Base-by-base conservation (phyloP, 2,329 filamentous ascomycete genomes). In the Fusarium citri region DNA sequence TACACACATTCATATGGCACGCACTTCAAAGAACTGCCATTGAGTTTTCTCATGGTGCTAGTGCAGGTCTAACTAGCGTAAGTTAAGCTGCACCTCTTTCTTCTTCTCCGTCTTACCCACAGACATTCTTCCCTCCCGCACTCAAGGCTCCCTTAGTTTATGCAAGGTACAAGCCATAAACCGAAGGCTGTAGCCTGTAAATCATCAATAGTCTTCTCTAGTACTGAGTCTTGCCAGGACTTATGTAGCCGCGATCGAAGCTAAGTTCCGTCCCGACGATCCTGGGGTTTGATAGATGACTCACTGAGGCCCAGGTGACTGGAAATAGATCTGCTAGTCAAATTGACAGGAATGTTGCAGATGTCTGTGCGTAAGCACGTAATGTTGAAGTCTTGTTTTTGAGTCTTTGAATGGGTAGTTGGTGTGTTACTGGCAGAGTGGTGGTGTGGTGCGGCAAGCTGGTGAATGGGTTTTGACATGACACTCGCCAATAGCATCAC, bases 121-220 rank as follows among this genome's bases (percentile, higher is more conserved):
- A 28, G 26, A 23, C 25, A 46, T 50, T 28, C 15, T 34, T 18
- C 16, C 26, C 46, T 64, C 46, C 41, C 51, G n/a, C 22, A 25
- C 22, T 48, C 46, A 37, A n/a, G n/a, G 16, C 18, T 26, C 42
- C 22, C 42, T 60, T 59, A 60, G 54, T 37, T 18, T 16, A 65
- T 59, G 26, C 53, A 53, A 47, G 28, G 34, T n/a, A 40, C 34
- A 48, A 41, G 31, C 28, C 23, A 45, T 34, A 43, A 41, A 23
- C 20, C 20, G 20, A 25, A 37, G 15, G 26, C 26, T 41, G 30
- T 26, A 31, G 15, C 23, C 31, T 41, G 25, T 18, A 31, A 20
- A 30, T 15, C 1, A 9, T 22, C 22, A 14, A 37, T 16, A 30
- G 20, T 23, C 2, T 18, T 2, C 2, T 12, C 8, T 26, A 25